phyloP scores from a whole-genome alignment of 106 monocot species.

The Phalaenopsis equestris region DNA sequence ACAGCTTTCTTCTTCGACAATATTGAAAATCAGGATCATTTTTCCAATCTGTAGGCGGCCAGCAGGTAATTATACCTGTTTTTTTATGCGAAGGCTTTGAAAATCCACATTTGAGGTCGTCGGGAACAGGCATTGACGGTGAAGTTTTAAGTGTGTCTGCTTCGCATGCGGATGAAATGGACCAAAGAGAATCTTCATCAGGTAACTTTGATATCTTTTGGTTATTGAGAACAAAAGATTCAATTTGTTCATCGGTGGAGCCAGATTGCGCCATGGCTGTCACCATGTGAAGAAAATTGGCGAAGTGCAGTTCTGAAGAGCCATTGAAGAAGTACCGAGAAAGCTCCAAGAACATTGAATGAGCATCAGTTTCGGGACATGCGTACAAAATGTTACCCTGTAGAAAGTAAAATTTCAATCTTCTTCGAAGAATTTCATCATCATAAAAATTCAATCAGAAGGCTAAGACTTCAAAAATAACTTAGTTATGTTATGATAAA shows the following conservation, averaged over 20 bases:
- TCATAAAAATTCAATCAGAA: not conserved
- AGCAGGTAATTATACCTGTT: conserved; percentile 30
- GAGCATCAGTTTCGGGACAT: conserved; percentile 39
- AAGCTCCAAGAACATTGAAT: conserved; percentile 79
- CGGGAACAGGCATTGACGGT: not conserved
- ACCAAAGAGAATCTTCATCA: conserved; percentile 58
- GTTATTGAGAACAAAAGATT: conserved; percentile 67
- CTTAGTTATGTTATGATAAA: no score
- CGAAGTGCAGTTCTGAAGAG: conserved; percentile 62
- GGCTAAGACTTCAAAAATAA: not conserved
- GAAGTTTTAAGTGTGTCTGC: not conserved
- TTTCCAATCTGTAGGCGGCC: conserved; percentile 74
- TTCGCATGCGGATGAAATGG: conserved; percentile 22
- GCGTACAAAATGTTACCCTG: conserved; percentile 73
- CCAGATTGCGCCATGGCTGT: conserved; percentile 76
- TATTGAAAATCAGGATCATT: conserved; percentile 39
- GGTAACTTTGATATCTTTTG: conserved; percentile 76
- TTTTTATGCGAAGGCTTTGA: conserved; percentile 12
- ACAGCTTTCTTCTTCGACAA: conserved; percentile 15
- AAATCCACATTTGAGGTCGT: conserved; percentile 12
- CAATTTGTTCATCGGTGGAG: conserved; percentile 50
- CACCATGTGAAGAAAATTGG: conserved; percentile 96
- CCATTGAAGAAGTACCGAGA: conserved; percentile 79
- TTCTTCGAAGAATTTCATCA: not conserved
- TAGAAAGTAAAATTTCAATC: conserved; percentile 5